Evolutionary conservation across 2,329 filamentous ascomycete species (phyloP).

Genomic region (Penicillium sp.): DNA sequence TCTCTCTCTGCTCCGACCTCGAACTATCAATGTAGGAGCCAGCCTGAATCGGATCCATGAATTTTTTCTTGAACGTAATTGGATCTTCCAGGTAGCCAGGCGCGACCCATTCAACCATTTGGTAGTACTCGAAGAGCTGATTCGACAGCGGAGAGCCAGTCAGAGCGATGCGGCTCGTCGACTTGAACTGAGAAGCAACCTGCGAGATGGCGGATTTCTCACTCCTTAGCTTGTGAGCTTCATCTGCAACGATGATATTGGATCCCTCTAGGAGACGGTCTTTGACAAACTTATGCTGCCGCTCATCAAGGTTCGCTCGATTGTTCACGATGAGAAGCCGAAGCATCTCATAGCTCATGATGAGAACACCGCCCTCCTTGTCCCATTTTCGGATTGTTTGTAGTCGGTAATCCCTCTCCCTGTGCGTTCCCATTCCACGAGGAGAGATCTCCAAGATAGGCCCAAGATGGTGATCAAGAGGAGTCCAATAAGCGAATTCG

Average conservation of each 20-base stretch:
- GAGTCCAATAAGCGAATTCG: constrained; percentile 72
- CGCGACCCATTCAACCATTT: constrained; percentile 87
- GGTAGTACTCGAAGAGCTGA: constrained; percentile 78
- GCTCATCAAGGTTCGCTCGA: constrained; percentile 20
- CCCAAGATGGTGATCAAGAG: constrained; percentile 56
- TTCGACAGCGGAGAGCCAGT: constrained; percentile 88
- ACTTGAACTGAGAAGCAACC: constrained; percentile 62
- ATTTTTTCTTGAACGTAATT: constrained; percentile 70
- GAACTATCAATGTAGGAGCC: constrained; percentile 71
- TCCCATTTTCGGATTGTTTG: constrained; percentile 62
- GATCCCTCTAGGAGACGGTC: constrained; percentile 61
- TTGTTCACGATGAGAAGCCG: constrained; percentile 46
- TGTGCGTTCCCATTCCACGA: constrained; percentile 25
- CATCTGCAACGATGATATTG: constrained; percentile 78
- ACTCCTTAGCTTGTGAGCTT: constrained; percentile 81
- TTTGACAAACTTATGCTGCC: constrained; percentile 44
- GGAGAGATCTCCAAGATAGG: constrained; percentile 57
- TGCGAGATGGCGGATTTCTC: constrained; percentile 53
- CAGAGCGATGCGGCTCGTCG: constrained; percentile 74
- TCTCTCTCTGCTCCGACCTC: constrained; percentile 56
- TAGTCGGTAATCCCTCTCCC: constrained; percentile 42
- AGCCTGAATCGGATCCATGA: constrained; percentile 69
- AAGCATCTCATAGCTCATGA: constrained; percentile 75
- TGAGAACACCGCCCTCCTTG: constrained; percentile 67
- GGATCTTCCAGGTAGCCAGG: constrained; percentile 72